phyloP scores from a whole-genome alignment of 371 early-diverging fungal species.

The Apophysomyces elegans region DNA sequence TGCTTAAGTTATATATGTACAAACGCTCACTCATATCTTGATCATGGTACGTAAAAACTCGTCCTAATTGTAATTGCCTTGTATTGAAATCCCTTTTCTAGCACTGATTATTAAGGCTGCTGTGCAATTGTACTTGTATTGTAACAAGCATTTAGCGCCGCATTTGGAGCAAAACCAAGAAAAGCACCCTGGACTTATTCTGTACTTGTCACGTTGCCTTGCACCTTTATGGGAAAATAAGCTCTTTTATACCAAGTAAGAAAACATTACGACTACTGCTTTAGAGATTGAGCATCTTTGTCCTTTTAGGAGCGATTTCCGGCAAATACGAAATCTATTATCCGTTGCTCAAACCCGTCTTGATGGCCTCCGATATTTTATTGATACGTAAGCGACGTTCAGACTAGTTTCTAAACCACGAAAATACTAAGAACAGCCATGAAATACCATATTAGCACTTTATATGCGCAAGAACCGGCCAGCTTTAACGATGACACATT shows the following conservation, averaged over 20 bases:
- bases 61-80: neutral
- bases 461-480: neutral
- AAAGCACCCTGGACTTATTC: slow-evolving; percentile 76
- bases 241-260: slow-evolving; percentile 43
- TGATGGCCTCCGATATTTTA: slow-evolving; percentile 45
- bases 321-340: slow-evolving; percentile 28
- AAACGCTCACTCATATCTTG: slow-evolving; percentile 9
- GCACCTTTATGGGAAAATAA: slow-evolving; percentile 76
- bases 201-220: slow-evolving; percentile 78
- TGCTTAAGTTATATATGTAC: slow-evolving; percentile 68
- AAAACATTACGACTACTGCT: no score
- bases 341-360: slow-evolving; percentile 48
- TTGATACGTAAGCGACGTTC: slow-evolving; percentile 41
- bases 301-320: neutral
- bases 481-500: slow-evolving; percentile 3
- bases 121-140: slow-evolving; percentile 55
- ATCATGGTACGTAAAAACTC: slow-evolving; percentile 16
- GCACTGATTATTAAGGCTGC: slow-evolving; percentile 36
- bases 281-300: neutral
- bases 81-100: slow-evolving; percentile 6
- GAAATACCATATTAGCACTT: neutral
- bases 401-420: no score
- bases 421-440: no score
- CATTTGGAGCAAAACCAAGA: slow-evolving; percentile 60
- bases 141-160: slow-evolving; percentile 68